Conservation (phyloP, 2,329 filamentous ascomycete species). For the Paecilomyces dactylethromorphus region DNA sequence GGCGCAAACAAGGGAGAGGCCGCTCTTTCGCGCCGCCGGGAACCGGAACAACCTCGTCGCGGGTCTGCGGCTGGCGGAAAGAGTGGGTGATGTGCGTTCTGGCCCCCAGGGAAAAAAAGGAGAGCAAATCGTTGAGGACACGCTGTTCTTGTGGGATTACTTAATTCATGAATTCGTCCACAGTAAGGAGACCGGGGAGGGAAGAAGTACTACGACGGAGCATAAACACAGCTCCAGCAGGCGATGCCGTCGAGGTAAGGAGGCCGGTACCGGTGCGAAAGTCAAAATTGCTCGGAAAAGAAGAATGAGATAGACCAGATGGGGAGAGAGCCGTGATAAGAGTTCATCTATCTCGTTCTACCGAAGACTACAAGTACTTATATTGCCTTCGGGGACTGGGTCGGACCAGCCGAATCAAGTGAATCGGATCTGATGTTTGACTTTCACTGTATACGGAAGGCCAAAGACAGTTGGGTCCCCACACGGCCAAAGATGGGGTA, state of each 20-base stretch:
- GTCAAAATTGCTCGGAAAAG: too few species aligned
- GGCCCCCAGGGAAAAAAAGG: neutral
- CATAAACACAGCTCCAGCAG: neutral
- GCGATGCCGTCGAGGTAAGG: neutral
- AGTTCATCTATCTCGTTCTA: neutral
- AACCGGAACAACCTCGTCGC: neutral
- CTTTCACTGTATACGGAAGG: neutral
- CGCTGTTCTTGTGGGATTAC: neutral
- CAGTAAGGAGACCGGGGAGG: neutral
- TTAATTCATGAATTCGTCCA: neutral
- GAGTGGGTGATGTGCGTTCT: neutral
- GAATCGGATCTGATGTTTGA: neutral
- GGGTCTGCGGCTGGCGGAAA: neutral
- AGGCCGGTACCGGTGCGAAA: neutral
- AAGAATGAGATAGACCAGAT: too few species aligned
- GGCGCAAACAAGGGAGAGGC: neutral
- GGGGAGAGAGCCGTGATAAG: too few species aligned
- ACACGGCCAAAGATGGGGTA: constrained; percentile 1
- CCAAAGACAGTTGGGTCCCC: neutral
- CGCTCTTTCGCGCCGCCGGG: neutral
- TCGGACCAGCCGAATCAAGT: neutral
- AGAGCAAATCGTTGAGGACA: neutral
- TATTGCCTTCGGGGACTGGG: neutral
- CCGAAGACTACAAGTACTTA: neutral
- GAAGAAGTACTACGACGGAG: neutral